A percentile compares a stretch with the other conserved stretches of the same genome.
Conservation (phyloP, 306 rosid genomes). For the Sesbania bispinosa region DNA sequence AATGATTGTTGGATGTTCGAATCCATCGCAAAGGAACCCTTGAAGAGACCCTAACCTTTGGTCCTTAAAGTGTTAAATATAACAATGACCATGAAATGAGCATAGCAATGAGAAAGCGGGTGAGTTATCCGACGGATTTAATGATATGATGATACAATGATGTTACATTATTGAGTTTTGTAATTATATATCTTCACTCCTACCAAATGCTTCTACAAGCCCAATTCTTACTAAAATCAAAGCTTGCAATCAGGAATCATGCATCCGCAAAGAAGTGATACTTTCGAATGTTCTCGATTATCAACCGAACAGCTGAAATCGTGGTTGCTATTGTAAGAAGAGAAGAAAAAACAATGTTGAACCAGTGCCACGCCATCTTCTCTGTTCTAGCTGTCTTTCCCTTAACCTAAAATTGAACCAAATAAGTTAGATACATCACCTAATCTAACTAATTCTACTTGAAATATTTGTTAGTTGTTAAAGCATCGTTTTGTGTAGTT, state of each 20-base stretch:
- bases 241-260: conserved; percentile 7
- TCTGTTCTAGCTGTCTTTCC: conserved; percentile 42
- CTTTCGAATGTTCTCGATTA: conserved; percentile 30
- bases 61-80: no score
- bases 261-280: conserved; percentile 51
- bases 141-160: no score
- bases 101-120: no score
- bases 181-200: not conserved
- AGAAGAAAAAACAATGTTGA: conserved; percentile 38
- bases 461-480: no score
- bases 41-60: no score
- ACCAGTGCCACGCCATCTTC: conserved; percentile 58
- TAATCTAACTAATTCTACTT: no score
- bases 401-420: conserved; percentile 41
- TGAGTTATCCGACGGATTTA: no score
- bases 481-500: not conserved
- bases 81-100: no score
- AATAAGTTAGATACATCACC: not conserved
- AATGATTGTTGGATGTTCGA: no score
- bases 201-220: not conserved
- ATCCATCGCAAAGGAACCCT: no score
- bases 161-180: not conserved
- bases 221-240: not conserved
- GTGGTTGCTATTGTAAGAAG: conserved; percentile 45
- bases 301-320: conserved; percentile 44